A percentile compares a stretch with the other conserved stretches of the same genome.
phyloP scores from a whole-genome alignment of 2,329 filamentous ascomycete genomes.

The Pseudogymnoascus sp. region DNA sequence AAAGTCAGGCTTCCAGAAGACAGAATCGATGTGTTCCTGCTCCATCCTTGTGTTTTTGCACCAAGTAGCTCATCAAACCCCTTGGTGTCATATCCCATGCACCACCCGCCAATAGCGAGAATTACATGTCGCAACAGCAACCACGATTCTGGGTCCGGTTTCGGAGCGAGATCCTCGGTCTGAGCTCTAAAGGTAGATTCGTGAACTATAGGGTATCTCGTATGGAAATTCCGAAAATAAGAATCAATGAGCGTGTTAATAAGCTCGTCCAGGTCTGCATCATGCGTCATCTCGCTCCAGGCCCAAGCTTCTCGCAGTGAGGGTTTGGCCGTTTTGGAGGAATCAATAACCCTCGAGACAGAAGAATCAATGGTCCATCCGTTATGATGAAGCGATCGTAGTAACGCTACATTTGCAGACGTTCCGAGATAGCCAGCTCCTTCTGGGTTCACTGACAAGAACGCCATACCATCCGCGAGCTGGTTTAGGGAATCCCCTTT shows the following conservation, averaged over 20 bases:
- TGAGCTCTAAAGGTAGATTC: constrained; percentile 36
- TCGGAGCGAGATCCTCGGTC: constrained; percentile 28
- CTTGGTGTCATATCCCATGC: constrained; percentile 22
- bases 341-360: constrained; percentile 19
- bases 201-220: constrained; percentile 38
- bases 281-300: constrained; percentile 3
- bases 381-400: constrained; percentile 23
- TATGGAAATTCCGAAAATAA: constrained; percentile 39
- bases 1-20: constrained; percentile 29
- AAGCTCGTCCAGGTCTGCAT: neutral
- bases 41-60: constrained; percentile 24
- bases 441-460: constrained; percentile 30
- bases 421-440: constrained; percentile 30
- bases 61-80: constrained; percentile 27
- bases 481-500: constrained; percentile 22
- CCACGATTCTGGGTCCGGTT: constrained; percentile 27
- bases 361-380: constrained; percentile 18
- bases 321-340: constrained; percentile 19
- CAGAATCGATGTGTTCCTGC: constrained; percentile 26
- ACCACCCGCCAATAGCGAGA: constrained; percentile 32
- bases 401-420: constrained; percentile 27
- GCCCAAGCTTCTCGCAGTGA: constrained; percentile 14
- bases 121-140: constrained; percentile 30
- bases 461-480: constrained; percentile 31
- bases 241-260: constrained; percentile 24